Evolutionary conservation across 164 flowering plant genomes (phyloP), one percentile per base, ranked within the genome.

Genomic region (Stephania japonica): DNA sequence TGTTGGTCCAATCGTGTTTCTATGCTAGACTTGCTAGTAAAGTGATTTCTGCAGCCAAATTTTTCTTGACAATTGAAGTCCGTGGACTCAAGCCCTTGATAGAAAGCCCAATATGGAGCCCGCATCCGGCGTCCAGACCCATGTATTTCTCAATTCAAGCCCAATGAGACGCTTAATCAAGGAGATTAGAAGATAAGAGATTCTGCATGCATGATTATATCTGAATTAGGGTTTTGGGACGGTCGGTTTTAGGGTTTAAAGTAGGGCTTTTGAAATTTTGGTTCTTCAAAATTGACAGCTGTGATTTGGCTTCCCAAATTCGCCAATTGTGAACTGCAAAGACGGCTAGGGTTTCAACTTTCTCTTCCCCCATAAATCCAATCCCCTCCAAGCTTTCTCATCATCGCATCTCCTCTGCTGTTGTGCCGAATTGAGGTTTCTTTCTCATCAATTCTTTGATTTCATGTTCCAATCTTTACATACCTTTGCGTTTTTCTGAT

Each of bases 181-280:
- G 38, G 38, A 32, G 38, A 32, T 32, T 32, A 32, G 38, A 32
- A 32, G 38, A 32, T 32, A 32, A 32, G 38, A 32, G 38, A 32
- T 32, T 32, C 3, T 32, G 38, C 38, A 32, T 32, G 38, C 38
- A 32, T 32, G 38, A 32, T 32, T 32, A 32, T 32, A 2, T n/a
- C 62, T 56, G 62, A 56, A 56, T 56, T 56, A 56, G 62, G 62
- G 62, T 56, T 56, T 56, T 56, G n/a, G 21, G 62, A 13, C 61
- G 61, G 62, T 53, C 61, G 61, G 16, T 53, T 53, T 53, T 53
- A 53, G 62, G 21, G 62, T 56, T 56, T 56, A 32, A 32, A 32
- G 38, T 56, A 19, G 62, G 21, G 23, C 16, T 56, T 56, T 56
- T 56, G 62, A 56, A 56, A 56, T 1, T 18, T 56, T 16, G 1